phyloP scores from a whole-genome alignment of 2,329 filamentous ascomycete species.

The Nemania diffusa region DNA sequence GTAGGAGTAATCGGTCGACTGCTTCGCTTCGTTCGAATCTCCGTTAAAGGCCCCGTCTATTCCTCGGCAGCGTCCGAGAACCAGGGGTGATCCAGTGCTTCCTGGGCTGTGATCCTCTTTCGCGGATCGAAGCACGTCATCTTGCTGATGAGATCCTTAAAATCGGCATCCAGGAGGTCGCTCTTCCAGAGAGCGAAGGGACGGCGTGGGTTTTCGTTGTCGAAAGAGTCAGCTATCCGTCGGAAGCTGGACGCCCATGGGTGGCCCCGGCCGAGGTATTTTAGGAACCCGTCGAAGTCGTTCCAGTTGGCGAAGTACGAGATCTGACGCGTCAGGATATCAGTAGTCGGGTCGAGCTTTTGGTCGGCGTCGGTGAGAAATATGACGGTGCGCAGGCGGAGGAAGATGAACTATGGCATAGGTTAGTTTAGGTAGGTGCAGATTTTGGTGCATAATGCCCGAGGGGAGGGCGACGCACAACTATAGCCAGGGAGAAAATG shows the following conservation, averaged over 20 bases:
- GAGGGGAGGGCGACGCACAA: slow-evolving; percentile 48
- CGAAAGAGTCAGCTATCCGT: slow-evolving; percentile 54
- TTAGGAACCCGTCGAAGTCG: slow-evolving; percentile 54
- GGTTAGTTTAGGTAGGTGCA: slow-evolving; percentile 32
- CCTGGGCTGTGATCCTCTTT: slow-evolving; percentile 53
- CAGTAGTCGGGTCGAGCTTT: slow-evolving; percentile 51
- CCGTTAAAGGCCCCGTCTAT: not conserved
- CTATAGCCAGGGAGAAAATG: slow-evolving; percentile 57
- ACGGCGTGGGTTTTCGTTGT: slow-evolving; percentile 53
- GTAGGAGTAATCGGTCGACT: not conserved
- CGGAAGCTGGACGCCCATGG: slow-evolving; percentile 53
- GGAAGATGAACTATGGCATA: slow-evolving; percentile 55
- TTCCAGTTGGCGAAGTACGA: slow-evolving; percentile 59
- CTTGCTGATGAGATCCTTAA: slow-evolving; percentile 53
- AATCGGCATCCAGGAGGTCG: slow-evolving; percentile 51
- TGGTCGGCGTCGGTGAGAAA: slow-evolving; percentile 52
- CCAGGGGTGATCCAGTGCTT: slow-evolving; percentile 52
- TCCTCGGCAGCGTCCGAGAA: slow-evolving; percentile 40
- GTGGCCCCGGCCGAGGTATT: slow-evolving; percentile 54
- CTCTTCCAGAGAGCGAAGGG: slow-evolving; percentile 56
- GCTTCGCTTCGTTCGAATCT: not conserved
- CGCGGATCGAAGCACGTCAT: slow-evolving; percentile 55
- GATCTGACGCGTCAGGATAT: slow-evolving; percentile 58
- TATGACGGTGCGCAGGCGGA: slow-evolving; percentile 54
- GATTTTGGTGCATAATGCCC: not conserved